A percentile compares a stretch with the other conserved stretches of the same genome.
Evolutionary conservation across 352 stramenopile species (phyloP).

Genomic region (Phytophthora sansomeana): DNA sequence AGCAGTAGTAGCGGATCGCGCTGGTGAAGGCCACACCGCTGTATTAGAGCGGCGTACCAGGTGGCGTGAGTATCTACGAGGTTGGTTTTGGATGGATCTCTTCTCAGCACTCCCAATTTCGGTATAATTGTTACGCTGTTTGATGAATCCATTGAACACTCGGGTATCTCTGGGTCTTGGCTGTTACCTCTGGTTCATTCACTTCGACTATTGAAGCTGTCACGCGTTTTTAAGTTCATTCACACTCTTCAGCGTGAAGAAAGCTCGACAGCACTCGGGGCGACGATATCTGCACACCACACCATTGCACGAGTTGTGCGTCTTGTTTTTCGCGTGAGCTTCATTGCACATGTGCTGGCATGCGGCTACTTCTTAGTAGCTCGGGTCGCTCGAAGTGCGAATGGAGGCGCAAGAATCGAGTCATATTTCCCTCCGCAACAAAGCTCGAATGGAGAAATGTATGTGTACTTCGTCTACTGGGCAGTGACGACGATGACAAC

Average conservation of each 20-base stretch:
- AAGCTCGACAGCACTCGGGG: slow-evolving; percentile 45
- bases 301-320: slow-evolving; percentile 63
- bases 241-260: slow-evolving; percentile 66
- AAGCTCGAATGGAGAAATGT: slow-evolving; percentile 53
- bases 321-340: slow-evolving; percentile 65
- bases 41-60: slow-evolving; percentile 42
- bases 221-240: slow-evolving; percentile 88
- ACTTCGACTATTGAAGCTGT: slow-evolving; percentile 85
- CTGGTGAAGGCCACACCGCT: slow-evolving; percentile 45
- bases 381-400: slow-evolving; percentile 29
- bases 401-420: slow-evolving; percentile 12
- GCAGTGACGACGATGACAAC: slow-evolving; percentile 84
- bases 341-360: slow-evolving; percentile 68
- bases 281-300: slow-evolving; percentile 49
- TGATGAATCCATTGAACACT: slow-evolving; percentile 23
- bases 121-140: slow-evolving; percentile 38
- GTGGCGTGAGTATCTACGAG: slow-evolving; percentile 58
- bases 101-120: slow-evolving; percentile 69
- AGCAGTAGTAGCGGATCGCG: slow-evolving; percentile 38
- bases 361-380: slow-evolving; percentile 76
- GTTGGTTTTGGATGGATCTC: slow-evolving; percentile 81
- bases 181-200: slow-evolving; percentile 69
- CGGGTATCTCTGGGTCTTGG: slow-evolving; percentile 15
- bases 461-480: slow-evolving; percentile 83
- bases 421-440: slow-evolving; percentile 31